phyloP scores from a whole-genome alignment of 2,329 filamentous ascomycete genomes.

The Alternaria sp. region DNA sequence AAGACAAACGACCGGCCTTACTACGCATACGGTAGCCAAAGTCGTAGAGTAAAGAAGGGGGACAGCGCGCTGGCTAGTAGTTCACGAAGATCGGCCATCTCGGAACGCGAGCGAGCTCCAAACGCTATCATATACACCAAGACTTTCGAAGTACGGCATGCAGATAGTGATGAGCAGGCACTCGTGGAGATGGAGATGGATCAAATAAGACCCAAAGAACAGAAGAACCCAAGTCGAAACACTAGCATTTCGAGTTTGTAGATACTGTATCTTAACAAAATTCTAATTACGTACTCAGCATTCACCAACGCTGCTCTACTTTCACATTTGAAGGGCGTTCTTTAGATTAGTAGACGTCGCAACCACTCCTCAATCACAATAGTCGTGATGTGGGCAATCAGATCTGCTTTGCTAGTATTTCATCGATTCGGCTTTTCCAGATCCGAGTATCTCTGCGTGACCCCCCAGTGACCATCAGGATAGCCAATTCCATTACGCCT shows the following conservation, averaged over 20 bases:
- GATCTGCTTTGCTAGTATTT: not conserved
- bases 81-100: slow-evolving; percentile 9
- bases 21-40: slow-evolving; percentile 25
- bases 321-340: rapidly evolving
- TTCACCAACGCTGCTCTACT: no score
- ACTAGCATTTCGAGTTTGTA: slow-evolving; percentile 25
- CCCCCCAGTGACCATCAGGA: not conserved
- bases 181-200: slow-evolving; percentile 19
- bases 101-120: slow-evolving; percentile 1
- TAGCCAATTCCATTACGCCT: no score
- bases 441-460: not conserved
- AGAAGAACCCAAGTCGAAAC: slow-evolving; percentile 12
- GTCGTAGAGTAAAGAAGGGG: slow-evolving; percentile 35
- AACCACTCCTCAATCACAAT: not conserved
- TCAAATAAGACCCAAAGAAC: slow-evolving; percentile 12
- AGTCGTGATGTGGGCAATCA: not conserved
- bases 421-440: not conserved
- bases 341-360: not conserved
- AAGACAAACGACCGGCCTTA: slow-evolving; percentile 25
- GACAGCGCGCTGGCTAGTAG: slow-evolving; percentile 21
- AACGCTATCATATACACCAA: slow-evolving; percentile 27
- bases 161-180: slow-evolving; percentile 22
- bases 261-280: not conserved
- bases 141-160: slow-evolving; percentile 26
- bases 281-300: not conserved